Conservation (phyloP, 164 flowering plant species). For the Echeveria elegans region DNA sequence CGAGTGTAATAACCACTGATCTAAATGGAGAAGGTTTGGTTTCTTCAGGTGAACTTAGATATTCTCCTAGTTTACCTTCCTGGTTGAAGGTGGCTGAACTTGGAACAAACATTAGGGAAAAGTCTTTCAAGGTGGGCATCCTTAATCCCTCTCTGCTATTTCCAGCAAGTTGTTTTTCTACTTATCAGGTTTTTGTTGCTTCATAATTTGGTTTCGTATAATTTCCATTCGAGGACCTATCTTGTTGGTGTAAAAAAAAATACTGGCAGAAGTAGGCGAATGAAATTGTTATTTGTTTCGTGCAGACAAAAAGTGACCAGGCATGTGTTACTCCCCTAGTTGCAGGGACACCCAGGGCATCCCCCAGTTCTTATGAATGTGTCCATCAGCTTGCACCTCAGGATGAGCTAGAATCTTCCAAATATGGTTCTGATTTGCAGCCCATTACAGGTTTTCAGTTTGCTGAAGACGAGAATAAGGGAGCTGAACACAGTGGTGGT, state of each 20-base stretch:
- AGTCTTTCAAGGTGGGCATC: neutral
- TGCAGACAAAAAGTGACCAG: neutral
- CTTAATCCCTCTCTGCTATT: neutral
- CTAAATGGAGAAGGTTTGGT: conserved; percentile 22
- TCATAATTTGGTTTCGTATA: neutral
- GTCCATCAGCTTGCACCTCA: conserved; percentile 23
- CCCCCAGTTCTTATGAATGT: neutral
- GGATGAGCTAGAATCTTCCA: conserved; percentile 16
- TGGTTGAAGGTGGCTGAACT: conserved; percentile 42
- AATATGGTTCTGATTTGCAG: neutral
- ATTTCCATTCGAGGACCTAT: neutral
- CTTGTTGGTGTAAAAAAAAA: neutral
- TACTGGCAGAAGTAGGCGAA: neutral
- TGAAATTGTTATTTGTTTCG: neutral
- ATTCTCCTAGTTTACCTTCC: conserved; percentile 31
- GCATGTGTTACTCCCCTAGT: neutral
- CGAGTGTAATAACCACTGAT: conserved; percentile 25
- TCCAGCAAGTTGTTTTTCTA: neutral
- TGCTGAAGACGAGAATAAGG: neutral
- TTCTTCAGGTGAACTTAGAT: conserved; percentile 29
- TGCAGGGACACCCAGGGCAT: neutral
- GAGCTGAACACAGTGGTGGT: neutral
- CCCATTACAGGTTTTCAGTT: neutral
- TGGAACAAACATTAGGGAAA: conserved; percentile 12
- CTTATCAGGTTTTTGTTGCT: neutral